A percentile compares a stretch with the other conserved stretches of the same genome.
Conservation (phyloP, 2,329 filamentous ascomycete genomes). For the Talaromyces sp. region DNA sequence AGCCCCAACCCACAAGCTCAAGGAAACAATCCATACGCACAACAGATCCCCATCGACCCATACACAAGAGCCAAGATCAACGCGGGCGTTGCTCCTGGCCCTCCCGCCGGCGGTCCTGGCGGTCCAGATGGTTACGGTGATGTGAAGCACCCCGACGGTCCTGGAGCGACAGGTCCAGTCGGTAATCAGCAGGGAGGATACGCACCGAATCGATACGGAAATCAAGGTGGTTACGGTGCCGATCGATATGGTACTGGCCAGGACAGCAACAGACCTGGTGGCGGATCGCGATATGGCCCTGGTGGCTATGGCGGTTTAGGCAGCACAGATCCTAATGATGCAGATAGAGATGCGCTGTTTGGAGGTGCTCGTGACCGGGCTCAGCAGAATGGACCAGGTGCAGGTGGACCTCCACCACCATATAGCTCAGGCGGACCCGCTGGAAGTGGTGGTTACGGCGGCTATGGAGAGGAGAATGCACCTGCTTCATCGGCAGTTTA, state of each 20-base stretch:
- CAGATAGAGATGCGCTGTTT: conserved; percentile 58
- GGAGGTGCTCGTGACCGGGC: conserved; percentile 55
- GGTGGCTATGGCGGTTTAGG: conserved; percentile 60
- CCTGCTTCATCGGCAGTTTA: conserved; percentile 45
- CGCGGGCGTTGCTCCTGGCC: conserved; percentile 40
- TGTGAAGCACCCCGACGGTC: conserved; percentile 25
- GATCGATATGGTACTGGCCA: conserved; percentile 48
- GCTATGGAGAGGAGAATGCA: conserved; percentile 29
- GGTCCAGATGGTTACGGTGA: conserved; percentile 9
- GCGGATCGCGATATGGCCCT: conserved; percentile 47
- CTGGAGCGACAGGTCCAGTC: conserved; percentile 19
- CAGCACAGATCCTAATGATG: conserved; percentile 51
- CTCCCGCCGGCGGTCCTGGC: conserved; percentile 32
- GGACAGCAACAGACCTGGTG: conserved; percentile 49
- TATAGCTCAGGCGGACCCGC: conserved; percentile 35
- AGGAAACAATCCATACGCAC: conserved; percentile 56
- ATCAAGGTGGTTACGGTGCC: conserved; percentile 40
- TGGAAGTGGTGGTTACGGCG: conserved; percentile 13
- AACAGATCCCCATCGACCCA: conserved; percentile 53
- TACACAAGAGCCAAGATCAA: conserved; percentile 54
- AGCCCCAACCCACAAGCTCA: conserved; percentile 47
- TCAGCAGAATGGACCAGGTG: conserved; percentile 45
- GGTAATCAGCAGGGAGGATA: conserved; percentile 32
- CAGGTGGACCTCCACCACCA: conserved; percentile 36
- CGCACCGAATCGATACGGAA: conserved; percentile 32